Conservation (phyloP, 2,329 filamentous ascomycete species). For the Chaetomiaceae sp. region DNA sequence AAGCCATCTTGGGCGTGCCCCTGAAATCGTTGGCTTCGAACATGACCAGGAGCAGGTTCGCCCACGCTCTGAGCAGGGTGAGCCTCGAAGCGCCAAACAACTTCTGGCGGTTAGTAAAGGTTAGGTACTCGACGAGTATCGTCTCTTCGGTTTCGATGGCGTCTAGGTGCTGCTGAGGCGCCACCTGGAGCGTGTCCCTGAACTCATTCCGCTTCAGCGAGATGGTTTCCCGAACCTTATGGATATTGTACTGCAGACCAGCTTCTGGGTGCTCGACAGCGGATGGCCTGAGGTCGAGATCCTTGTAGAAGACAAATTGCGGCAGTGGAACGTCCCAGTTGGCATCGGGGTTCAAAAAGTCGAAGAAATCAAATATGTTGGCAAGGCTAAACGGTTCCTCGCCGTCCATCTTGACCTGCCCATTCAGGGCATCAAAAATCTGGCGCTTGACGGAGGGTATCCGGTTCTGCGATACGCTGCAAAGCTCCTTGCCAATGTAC, state of each 20-base stretch:
- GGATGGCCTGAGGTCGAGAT: conserved; percentile 65
- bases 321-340: conserved; percentile 51
- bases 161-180: conserved; percentile 46
- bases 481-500: conserved; percentile 81
- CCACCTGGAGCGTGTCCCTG: conserved; percentile 45
- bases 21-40: conserved; percentile 78
- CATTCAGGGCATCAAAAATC: conserved; percentile 70
- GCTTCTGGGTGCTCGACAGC: conserved; percentile 55
- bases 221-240: conserved; percentile 69
- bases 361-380: conserved; percentile 86
- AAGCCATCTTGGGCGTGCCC: conserved; percentile 64
- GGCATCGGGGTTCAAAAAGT: conserved; percentile 64
- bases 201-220: conserved; percentile 63
- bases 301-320: conserved; percentile 55
- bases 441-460: conserved; percentile 66
- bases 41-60: conserved; percentile 77
- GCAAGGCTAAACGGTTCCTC: conserved; percentile 64
- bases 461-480: conserved; percentile 66
- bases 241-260: conserved; percentile 61
- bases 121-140: conserved; percentile 56
- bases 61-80: conserved; percentile 75
- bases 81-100: conserved; percentile 56
- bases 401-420: conserved; percentile 63
- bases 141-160: conserved; percentile 55
- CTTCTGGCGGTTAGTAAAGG: conserved; percentile 59